Base-by-base conservation (phyloP, 2,329 filamentous ascomycete genomes). In the Pseudofabraea citricarpa region DNA sequence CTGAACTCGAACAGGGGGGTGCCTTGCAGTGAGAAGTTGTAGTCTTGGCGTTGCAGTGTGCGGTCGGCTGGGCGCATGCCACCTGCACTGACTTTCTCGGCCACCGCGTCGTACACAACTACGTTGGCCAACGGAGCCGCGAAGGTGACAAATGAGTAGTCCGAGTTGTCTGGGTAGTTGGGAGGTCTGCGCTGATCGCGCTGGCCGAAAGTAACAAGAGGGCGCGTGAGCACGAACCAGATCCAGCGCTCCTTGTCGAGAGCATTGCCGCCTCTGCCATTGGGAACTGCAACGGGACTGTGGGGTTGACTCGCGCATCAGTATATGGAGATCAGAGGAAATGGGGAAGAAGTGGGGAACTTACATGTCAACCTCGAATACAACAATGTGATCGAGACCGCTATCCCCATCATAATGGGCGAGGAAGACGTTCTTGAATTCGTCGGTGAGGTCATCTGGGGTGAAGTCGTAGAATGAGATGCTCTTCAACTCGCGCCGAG, bases 1-100 rank as follows among this genome's bases (percentile, higher is more conserved):
- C 36, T 44, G 46, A 59, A 60, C 36, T 61, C 57, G 37, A 60
- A 60, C 44, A 59, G 40, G 0, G 58, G 57, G 1, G 49, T 19
- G n/a, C 57, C 57, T 33, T 47, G 44, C 44, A 49, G 50, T 3
- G 53, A 56, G 42, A 61, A 52, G 16, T 59, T 55, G 41, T 53
- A 55, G 40, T 61, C 56, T 29, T 36, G 47, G 20, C 56, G 49
- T 32, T 54, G 53, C 29, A 44, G 22, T 24, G 52, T 15, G 10
- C 31, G 41, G n/a, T n/a, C n/a, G n/a, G n/a, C n/a, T n/a, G n/a
- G n/a, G n/a, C n/a, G n/a, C n/a, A n/a, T n/a, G n/a, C n/a, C n/a
- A n/a, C n/a, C n/a, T n/a, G n/a, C n/a, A n/a, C n/a, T n/a, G 21
- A 39, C 21, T 3, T 43, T 42, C 8, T 53, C 52, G 4, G 27